A percentile compares a stretch with the other conserved stretches of the same genome.
Conservation (phyloP, 371 early-diverging fungal genomes). For the Mucor indicus region DNA sequence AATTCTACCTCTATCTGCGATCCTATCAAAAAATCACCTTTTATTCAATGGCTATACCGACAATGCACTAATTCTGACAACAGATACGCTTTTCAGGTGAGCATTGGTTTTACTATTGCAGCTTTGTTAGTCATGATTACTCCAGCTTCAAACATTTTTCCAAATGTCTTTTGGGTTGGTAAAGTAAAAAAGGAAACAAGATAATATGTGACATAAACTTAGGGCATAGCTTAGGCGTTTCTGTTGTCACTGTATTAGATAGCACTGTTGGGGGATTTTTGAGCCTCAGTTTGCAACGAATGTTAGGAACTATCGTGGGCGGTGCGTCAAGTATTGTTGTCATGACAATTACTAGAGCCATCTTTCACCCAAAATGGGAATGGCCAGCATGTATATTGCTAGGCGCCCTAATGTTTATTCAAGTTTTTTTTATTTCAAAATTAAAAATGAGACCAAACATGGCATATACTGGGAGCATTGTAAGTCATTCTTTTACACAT, state of each 20-base stretch:
- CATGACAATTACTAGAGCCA: slow-evolving; percentile 29
- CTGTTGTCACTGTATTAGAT: slow-evolving; percentile 35
- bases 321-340: slow-evolving; percentile 27
- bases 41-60: slow-evolving; percentile 10
- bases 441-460: slow-evolving; percentile 28
- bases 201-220: background rate
- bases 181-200: background rate
- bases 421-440: slow-evolving; percentile 35
- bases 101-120: slow-evolving; percentile 14
- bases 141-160: slow-evolving; percentile 17
- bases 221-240: slow-evolving; percentile 25
- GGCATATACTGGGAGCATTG: slow-evolving; percentile 37
- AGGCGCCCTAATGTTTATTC: slow-evolving; percentile 24
- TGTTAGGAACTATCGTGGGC: slow-evolving; percentile 34
- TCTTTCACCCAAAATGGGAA: slow-evolving; percentile 28
- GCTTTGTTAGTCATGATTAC: slow-evolving; percentile 17
- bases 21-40: no score
- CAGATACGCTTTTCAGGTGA: slow-evolving; percentile 25
- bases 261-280: slow-evolving; percentile 36
- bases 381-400: slow-evolving; percentile 26
- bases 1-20: no score
- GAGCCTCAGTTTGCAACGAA: slow-evolving; percentile 27
- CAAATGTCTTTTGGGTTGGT: slow-evolving; percentile 27
- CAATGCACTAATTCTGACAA: slow-evolving; percentile 13
- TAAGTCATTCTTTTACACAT: no score